Percentiles rank a stretch among this genome's conserved stretches.
Conservation (phyloP, 192 early-diverging fungal genomes). For the Phlyctochytrium planicorne region DNA sequence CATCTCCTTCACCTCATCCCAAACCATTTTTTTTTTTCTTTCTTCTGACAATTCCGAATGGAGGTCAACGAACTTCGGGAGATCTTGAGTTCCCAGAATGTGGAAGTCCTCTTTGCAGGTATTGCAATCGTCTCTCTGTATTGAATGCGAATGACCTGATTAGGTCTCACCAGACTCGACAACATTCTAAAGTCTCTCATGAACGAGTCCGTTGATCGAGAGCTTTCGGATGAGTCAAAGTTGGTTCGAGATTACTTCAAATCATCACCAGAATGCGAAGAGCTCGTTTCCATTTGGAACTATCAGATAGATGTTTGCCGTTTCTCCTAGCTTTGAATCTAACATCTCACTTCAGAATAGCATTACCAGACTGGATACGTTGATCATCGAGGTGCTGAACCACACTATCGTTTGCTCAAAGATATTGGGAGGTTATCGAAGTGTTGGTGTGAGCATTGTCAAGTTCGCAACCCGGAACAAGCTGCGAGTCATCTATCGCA, state of each 20-base stretch:
- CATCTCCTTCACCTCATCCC: no score
- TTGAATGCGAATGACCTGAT: slow-evolving; percentile 17
- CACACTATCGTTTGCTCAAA: slow-evolving; percentile 53
- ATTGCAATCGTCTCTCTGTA: background rate
- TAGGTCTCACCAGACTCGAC: slow-evolving; percentile 32
- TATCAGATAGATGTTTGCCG: slow-evolving; percentile 55
- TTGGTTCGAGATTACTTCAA: slow-evolving; percentile 53
- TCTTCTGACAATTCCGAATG: no score
- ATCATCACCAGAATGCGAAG: slow-evolving; percentile 54
- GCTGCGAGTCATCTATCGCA: slow-evolving; percentile 64
- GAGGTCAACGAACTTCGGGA: slow-evolving; percentile 11
- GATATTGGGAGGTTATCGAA: slow-evolving; percentile 33
- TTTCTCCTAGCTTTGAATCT: background rate
- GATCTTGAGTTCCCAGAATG: background rate
- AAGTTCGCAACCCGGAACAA: slow-evolving; percentile 61
- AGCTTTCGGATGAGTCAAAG: slow-evolving; percentile 38
- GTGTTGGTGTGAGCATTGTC: slow-evolving; percentile 38
- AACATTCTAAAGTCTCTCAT: slow-evolving; percentile 21
- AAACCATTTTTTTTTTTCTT: no score
- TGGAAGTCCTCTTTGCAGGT: slow-evolving; percentile 1
- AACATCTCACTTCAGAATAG: slow-evolving; percentile 39
- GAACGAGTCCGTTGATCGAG: slow-evolving; percentile 31
- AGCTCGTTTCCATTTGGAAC: slow-evolving; percentile 64
- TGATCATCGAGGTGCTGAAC: slow-evolving; percentile 61
- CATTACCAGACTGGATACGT: slow-evolving; percentile 42